Conservation (phyloP, 208 protist species). For the Strigomonas galati region DNA sequence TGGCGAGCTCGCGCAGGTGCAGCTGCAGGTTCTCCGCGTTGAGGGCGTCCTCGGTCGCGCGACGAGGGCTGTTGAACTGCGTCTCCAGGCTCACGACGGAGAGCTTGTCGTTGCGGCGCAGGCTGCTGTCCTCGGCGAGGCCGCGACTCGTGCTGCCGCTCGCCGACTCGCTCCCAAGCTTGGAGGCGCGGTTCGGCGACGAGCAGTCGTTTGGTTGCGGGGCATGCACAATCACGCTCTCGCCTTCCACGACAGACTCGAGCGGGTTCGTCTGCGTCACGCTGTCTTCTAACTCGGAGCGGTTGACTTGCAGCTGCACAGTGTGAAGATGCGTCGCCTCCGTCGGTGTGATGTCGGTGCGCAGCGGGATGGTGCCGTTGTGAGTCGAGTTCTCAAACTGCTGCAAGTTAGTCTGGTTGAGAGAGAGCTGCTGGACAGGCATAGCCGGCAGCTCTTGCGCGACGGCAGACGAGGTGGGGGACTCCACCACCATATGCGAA, state of each 20-base stretch:
- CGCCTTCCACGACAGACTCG: too few species aligned
- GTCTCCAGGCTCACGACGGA: neutral
- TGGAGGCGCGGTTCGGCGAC: neutral
- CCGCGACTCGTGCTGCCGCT: neutral
- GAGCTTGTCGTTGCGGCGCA: neutral
- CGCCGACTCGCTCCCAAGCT: neutral
- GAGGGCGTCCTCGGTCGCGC: slow-evolving; percentile 26
- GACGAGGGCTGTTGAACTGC: neutral
- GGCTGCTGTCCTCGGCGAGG: slow-evolving; percentile 18
- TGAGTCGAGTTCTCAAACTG: slow-evolving; percentile 33
- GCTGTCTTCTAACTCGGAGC: neutral
- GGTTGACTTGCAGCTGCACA: slow-evolving; percentile 20
- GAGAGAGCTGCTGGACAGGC: slow-evolving; percentile 29
- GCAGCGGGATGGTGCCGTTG: slow-evolving; percentile 34
- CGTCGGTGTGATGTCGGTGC: slow-evolving; percentile 24
- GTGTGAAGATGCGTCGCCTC: neutral
- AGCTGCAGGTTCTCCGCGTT: slow-evolving; percentile 43
- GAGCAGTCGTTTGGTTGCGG: neutral
- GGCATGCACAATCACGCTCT: too few species aligned
- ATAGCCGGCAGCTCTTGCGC: neutral
- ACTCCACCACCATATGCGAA: slow-evolving; percentile 19
- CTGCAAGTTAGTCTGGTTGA: slow-evolving; percentile 44
- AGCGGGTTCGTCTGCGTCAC: too few species aligned
- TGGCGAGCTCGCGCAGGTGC: slow-evolving; percentile 40
- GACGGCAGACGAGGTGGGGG: neutral